These are phyloP conservation scores for Aspergillus haitiensis DNA, from an alignment of 495 filamentous ascomycete species.

Conservation along the genomic window DNA sequence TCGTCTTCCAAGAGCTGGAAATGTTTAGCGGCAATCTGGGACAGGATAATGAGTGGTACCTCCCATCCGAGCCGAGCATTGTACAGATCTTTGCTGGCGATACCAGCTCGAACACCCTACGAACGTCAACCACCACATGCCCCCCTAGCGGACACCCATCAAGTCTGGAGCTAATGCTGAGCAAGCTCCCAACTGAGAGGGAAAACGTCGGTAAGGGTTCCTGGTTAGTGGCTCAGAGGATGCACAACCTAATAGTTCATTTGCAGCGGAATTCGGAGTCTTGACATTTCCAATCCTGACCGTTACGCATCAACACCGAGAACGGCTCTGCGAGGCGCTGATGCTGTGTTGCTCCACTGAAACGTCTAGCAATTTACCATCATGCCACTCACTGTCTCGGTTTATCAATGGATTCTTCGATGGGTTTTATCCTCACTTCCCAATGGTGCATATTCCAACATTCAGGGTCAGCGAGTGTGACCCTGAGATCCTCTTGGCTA, in stretches of 20 bases:
- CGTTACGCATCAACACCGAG: slow-evolving; percentile 19
- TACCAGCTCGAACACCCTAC: not conserved
- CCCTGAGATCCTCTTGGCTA: slow-evolving; percentile 26
- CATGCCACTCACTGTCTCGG: slow-evolving; percentile 22
- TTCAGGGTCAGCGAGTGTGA: slow-evolving; percentile 25
- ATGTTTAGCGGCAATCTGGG: not conserved
- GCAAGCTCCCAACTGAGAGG: not conserved
- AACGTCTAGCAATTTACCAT: slow-evolving; percentile 10
- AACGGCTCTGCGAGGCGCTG: slow-evolving; percentile 10
- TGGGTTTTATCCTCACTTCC: slow-evolving; percentile 28
- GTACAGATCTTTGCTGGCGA: not conserved
- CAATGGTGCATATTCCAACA: slow-evolving; percentile 32
- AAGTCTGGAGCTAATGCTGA: not conserved
- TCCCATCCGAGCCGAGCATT: not conserved
- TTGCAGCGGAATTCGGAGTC: slow-evolving; percentile 22
- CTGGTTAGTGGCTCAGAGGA: no score
- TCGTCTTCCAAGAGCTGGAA: not conserved
- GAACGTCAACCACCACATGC: not conserved
- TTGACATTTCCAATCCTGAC: slow-evolving; percentile 23
- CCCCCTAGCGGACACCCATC: not conserved
- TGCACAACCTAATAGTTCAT: not conserved
- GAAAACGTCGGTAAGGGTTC: not conserved
- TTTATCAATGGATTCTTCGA: slow-evolving; percentile 28
- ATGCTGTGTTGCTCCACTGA: not conserved
- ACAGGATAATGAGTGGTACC: not conserved